Base-by-base conservation (phyloP, 345 rosid species). In the Sonneratia alba region DNA sequence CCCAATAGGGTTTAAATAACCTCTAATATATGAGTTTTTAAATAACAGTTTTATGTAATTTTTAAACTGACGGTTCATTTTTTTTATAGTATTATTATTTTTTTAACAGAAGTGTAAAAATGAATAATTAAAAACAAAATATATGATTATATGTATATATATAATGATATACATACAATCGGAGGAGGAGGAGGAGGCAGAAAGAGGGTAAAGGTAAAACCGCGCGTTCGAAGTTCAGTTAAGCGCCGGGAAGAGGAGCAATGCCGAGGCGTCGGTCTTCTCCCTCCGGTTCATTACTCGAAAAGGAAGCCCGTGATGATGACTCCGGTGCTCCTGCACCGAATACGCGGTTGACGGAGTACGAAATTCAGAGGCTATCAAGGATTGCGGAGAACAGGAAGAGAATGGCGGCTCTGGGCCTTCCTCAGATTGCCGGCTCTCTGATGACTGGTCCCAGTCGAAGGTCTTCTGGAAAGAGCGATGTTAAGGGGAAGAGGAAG, bases 321-420 rank as follows among this genome's bases (percentile, higher is more conserved):
- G 53, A 51, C 45, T 42, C 76, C n/a, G 18, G 13, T 34, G 40
- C 71, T 38, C 48, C 21, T 27, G 15, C 68, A 13, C 36, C 13
- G 68, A 76, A 42, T 55, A 57, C 77, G 69, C 81, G 63, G 14
- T 79, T 81, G 4, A 77, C 90, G 51, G 89, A 83, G 65, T 87
- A 89, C 66, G 96, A 91, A 86, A 86, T 85, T 73, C 87, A 77
- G 86, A 86, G 96, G 73, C 73, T 89, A 1, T 68, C 84, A 34
- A 93, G 93, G 80, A 93, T 91, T 65, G 90, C 90, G 15, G 92
- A 86, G 87, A 89, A 93, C 83, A 82, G 76, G 77, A 90, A 88
- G 34, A 84, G 89, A 75, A 85, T 91, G 90, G 95, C 85, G 79
- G 96, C 96, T 61, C 72, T 91, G 70, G 96, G 98, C 71, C 82